A percentile compares a stretch with the other conserved stretches of the same genome.
Conservation (phyloP, 116 monocot species). For the Dioscorea cayenensis region DNA sequence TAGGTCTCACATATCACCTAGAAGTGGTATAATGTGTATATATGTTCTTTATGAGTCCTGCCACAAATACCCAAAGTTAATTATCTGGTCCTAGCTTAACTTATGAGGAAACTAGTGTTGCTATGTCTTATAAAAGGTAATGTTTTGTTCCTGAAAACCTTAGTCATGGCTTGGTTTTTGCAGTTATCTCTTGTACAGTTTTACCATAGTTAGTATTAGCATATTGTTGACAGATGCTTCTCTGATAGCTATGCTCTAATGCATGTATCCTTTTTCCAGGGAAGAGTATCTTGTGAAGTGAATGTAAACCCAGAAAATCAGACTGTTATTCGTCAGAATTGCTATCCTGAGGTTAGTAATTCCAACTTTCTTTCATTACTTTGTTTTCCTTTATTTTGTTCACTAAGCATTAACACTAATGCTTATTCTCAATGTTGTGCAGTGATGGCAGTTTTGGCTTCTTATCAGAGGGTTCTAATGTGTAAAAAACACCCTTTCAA, state of each 20-base stretch:
- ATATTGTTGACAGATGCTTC: neutral
- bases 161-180: neutral
- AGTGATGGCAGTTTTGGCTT: too few relatives aligned
- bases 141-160: too few relatives aligned
- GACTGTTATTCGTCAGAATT: slow-evolving; percentile 40
- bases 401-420: neutral
- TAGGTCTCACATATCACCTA: too few relatives aligned
- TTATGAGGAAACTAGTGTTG: too few relatives aligned
- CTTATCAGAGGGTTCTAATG: too few relatives aligned
- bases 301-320: slow-evolving; percentile 39
- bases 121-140: too few relatives aligned
- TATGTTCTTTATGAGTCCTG: too few relatives aligned
- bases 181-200: neutral
- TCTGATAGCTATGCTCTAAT: neutral
- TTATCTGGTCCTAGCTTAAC: too few relatives aligned
- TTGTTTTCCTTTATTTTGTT: neutral
- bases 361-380: neutral
- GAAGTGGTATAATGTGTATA: too few relatives aligned
- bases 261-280: slow-evolving; percentile 27
- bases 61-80: too few relatives aligned
- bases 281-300: slow-evolving; percentile 39
- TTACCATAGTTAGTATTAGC: neutral
- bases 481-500: too few relatives aligned
- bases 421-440: too few relatives aligned
- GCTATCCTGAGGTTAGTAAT: slow-evolving; percentile 48